Percentiles rank a stretch among this genome's conserved stretches.
Evolutionary conservation across 805 yeast genomes (phyloP).

Genomic region (Candida sithepensis): DNA sequence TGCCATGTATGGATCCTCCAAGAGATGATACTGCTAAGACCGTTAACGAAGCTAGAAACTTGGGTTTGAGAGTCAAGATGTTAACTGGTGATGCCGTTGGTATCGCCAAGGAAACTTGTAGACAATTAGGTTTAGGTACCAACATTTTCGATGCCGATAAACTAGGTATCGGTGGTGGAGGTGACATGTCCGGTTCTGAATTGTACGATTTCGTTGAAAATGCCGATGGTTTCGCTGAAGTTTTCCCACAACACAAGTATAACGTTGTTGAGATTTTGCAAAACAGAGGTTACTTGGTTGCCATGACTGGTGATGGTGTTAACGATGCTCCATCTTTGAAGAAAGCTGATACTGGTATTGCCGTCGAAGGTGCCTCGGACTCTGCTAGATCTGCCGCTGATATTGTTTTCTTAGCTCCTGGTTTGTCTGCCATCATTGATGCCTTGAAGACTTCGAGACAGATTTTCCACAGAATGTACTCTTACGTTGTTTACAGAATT

Average conservation of each 20-base stretch:
- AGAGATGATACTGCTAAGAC: conserved; percentile 96
- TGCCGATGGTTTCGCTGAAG: conserved; percentile 97
- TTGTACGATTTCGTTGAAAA: conserved; percentile 94
- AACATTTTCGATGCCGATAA: conserved; percentile 94
- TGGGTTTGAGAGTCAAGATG: conserved; percentile 94
- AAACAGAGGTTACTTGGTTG: conserved; percentile 92
- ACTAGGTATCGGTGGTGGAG: conserved; percentile 86
- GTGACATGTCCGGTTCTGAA: conserved; percentile 94
- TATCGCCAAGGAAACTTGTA: conserved; percentile 95
- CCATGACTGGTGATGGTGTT: conserved; percentile 99
- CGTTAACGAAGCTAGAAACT: conserved; percentile 81
- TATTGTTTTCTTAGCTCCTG: conserved; percentile 90
- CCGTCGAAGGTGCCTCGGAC: conserved; percentile 95
- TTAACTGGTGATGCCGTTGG: conserved; percentile 98
- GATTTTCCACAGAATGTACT: conserved; percentile 97
- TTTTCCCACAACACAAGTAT: conserved; percentile 95
- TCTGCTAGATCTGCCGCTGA: conserved; percentile 95
- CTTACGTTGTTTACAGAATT: conserved; percentile 94
- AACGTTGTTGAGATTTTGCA: conserved; percentile 92
- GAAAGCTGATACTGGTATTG: conserved; percentile 93
- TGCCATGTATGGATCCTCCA: conserved; percentile 99
- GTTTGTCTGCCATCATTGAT: conserved; percentile 89
- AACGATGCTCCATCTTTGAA: conserved; percentile 94
- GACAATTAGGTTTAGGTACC: conserved; percentile 94
- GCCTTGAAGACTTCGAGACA: conserved; percentile 91